These are phyloP conservation scores for Colletotrichum sp. DNA, from an alignment of 2,329 filamentous ascomycete genomes.

Conservation along the genomic window DNA sequence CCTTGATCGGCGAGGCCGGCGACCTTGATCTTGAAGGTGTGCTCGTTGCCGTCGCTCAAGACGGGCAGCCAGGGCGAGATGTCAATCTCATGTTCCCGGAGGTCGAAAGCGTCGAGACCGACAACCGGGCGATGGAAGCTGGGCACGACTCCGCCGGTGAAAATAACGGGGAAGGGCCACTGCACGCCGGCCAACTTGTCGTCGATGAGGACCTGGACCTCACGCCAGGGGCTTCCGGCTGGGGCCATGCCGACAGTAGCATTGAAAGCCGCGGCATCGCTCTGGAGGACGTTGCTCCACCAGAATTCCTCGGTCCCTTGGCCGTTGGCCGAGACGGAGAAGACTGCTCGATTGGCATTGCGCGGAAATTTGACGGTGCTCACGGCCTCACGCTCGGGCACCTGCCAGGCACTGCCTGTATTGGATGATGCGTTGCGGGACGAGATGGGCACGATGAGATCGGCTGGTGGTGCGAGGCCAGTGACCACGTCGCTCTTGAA, in stretches of 20 bases:
- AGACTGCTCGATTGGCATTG: conserved; percentile 71
- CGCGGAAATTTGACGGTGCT: conserved; percentile 66
- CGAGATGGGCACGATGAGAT: conserved; percentile 72
- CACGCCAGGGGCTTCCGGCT: conserved; percentile 76
- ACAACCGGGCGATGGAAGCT: conserved; percentile 80
- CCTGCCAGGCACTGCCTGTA: conserved; percentile 68
- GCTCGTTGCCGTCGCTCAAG: conserved; percentile 67
- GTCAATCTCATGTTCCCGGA: conserved; percentile 82
- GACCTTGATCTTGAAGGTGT: conserved; percentile 73
- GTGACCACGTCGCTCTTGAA: conserved; percentile 55
- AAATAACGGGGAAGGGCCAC: conserved; percentile 84
- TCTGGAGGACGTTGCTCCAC: conserved; percentile 78
- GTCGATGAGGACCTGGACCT: conserved; percentile 79
- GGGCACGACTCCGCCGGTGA: conserved; percentile 80
- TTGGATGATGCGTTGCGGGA: conserved; percentile 53
- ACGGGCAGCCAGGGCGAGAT: conserved; percentile 77
- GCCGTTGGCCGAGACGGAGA: conserved; percentile 79
- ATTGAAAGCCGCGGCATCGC: conserved; percentile 64
- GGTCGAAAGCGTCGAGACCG: conserved; percentile 79
- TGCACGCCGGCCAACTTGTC: conserved; percentile 73
- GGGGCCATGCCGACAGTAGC: conserved; percentile 60
- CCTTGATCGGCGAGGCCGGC: conserved; percentile 66
- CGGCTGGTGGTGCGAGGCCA: conserved; percentile 53
- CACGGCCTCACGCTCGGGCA: conserved; percentile 67
- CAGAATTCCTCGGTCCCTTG: conserved; percentile 83